These are phyloP conservation scores for Fibroporia radiculosa DNA, from an alignment of 768 basidiomycete genomes.

Conservation along the genomic window DNA sequence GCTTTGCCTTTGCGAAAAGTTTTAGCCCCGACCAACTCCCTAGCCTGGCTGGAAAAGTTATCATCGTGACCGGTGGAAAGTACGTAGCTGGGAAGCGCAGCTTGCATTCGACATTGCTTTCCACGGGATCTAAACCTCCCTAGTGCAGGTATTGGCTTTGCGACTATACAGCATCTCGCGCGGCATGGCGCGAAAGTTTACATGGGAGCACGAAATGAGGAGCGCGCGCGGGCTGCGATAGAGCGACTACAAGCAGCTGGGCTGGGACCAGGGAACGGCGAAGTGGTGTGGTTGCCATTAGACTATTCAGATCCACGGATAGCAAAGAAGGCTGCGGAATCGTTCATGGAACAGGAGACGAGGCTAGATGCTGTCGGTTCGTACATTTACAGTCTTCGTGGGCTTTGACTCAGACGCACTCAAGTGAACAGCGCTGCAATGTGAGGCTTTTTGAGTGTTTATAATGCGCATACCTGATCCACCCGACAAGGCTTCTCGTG, in stretches of 20 bases:
- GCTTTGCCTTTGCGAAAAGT: neutral
- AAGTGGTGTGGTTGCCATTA: conserved; percentile 42
- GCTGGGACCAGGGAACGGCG: conserved; percentile 34
- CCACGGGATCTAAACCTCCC: neutral
- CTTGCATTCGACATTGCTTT: neutral
- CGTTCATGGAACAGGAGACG: conserved; percentile 40
- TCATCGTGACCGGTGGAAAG: conserved; percentile 54
- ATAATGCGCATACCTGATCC: no score
- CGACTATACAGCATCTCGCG: conserved; percentile 44
- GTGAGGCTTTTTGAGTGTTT: neutral
- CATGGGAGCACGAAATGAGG: conserved; percentile 43
- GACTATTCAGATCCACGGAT: conserved; percentile 42
- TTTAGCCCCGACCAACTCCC: conserved; percentile 30
- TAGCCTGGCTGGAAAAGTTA: conserved; percentile 41
- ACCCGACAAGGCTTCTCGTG: conserved; percentile 14
- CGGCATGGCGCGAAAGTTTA: conserved; percentile 54
- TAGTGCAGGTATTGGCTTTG: conserved; percentile 43
- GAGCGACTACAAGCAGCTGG: conserved; percentile 36
- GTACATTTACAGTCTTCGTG: conserved; percentile 9
- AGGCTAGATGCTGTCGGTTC: conserved; percentile 49
- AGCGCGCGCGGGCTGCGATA: conserved; percentile 41
- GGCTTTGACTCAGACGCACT: neutral
- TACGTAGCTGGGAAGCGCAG: conserved; percentile 19
- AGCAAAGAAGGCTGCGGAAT: conserved; percentile 41
- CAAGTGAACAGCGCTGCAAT: conserved; percentile 4